These are phyloP conservation scores for Brasilioporus rufonigricans DNA, from an alignment of 768 basidiomycete genomes.

Conservation along the genomic window DNA sequence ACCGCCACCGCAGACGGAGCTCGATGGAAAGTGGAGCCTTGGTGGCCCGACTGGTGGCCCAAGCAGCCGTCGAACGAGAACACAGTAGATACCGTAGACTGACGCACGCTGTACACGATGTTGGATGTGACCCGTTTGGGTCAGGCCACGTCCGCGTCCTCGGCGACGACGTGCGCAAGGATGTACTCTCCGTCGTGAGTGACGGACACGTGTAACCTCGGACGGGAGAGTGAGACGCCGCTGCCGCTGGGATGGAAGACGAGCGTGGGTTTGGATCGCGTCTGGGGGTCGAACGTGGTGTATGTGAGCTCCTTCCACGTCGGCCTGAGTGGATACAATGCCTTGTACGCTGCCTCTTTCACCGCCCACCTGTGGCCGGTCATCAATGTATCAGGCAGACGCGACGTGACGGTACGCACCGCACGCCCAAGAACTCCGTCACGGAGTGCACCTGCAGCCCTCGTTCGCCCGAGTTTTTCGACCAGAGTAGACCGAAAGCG, in stretches of 20 bases:
- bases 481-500: slow-evolving; percentile 25
- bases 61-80: slow-evolving; percentile 20
- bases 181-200: slow-evolving; percentile 85
- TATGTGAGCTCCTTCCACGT: slow-evolving; percentile 78
- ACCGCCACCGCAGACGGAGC: slow-evolving; percentile 12
- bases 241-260: slow-evolving; percentile 14
- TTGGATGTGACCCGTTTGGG: too few species aligned
- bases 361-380: slow-evolving; percentile 62
- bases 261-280: slow-evolving; percentile 44
- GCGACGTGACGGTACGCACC: slow-evolving; percentile 49
- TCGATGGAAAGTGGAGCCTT: slow-evolving; percentile 49
- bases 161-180: slow-evolving; percentile 63
- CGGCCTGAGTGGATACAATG: slow-evolving; percentile 64
- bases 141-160: slow-evolving; percentile 39
- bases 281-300: slow-evolving; percentile 30
- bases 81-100: slow-evolving; percentile 19
- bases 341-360: slow-evolving; percentile 89
- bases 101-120: slow-evolving; percentile 6
- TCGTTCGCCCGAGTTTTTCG: slow-evolving; percentile 8
- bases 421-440: slow-evolving; percentile 64
- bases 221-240: background rate
- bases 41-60: slow-evolving; percentile 73
- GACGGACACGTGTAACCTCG: slow-evolving; percentile 62
- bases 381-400: background rate
- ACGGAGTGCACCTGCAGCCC: background rate